Percentiles rank a stretch among this genome's conserved stretches.
Conservation (phyloP, 768 basidiomycete species). For the Pilatotrama ljubarskyi region DNA sequence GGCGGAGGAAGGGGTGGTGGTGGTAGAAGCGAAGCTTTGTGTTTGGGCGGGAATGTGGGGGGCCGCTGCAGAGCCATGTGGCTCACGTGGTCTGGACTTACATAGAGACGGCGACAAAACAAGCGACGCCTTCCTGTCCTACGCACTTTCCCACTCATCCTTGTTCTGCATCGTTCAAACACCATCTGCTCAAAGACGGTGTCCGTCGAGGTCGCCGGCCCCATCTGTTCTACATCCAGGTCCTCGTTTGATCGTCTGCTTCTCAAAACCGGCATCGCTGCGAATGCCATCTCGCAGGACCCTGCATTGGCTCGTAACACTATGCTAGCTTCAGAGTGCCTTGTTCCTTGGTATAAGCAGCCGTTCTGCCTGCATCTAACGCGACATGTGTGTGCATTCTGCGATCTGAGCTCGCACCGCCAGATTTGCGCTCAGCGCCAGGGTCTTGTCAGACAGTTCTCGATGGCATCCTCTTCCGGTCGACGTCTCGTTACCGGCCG, state of each 20-base stretch:
- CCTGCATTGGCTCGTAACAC: too few relatives aligned
- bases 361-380: not conserved
- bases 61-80: not conserved
- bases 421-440: not conserved
- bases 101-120: not conserved
- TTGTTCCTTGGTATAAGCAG: not conserved
- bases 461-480: not conserved
- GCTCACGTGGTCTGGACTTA: conserved; percentile 14
- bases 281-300: too few relatives aligned
- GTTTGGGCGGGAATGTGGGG: conserved; percentile 2
- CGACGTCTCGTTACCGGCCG: not conserved
- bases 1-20: conserved; percentile 8
- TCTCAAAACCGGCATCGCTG: not conserved
- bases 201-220: not conserved
- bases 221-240: not conserved
- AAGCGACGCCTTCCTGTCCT: too few relatives aligned
- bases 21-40: conserved; percentile 18
- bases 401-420: not conserved
- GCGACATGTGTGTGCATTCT: not conserved
- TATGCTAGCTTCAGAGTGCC: too few relatives aligned
- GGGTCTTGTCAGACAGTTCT: not conserved
- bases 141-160: not conserved
- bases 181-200: not conserved
- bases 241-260: too few relatives aligned
- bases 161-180: not conserved